phyloP scores from a whole-genome alignment of 371 early-diverging fungal genomes.

The Syncephalis plumigaleata region DNA sequence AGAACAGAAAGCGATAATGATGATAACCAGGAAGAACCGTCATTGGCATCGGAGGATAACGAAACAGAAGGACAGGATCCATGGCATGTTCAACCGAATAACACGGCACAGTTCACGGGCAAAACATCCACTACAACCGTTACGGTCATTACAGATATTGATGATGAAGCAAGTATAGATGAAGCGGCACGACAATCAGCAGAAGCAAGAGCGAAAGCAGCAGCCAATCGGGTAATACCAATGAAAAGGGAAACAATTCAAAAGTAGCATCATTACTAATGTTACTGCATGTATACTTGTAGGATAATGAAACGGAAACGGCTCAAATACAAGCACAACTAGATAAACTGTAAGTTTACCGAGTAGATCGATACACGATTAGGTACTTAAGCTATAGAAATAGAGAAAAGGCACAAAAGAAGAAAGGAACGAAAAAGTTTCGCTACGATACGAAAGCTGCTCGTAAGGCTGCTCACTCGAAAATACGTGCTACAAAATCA shows the following conservation, averaged over 20 bases:
- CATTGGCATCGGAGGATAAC: not conserved
- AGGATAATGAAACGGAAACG: not conserved
- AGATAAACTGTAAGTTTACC: not conserved
- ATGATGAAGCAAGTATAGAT: not conserved
- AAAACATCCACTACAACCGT: not conserved
- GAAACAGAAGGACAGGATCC: not conserved
- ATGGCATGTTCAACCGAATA: not conserved
- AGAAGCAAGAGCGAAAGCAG: not conserved
- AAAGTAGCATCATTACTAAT: too few species aligned
- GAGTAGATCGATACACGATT: not conserved
- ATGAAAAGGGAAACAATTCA: not conserved
- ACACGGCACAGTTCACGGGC: not conserved
- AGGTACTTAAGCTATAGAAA: not conserved
- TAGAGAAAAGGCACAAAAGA: not conserved
- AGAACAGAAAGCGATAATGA: not conserved
- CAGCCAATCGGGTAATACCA: not conserved
- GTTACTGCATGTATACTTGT: not conserved
- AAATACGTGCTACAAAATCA: not conserved
- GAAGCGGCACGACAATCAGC: not conserved
- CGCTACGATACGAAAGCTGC: not conserved
- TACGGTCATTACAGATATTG: not conserved
- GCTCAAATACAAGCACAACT: not conserved
- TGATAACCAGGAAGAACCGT: not conserved
- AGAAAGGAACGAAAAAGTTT: not conserved
- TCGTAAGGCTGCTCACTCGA: not conserved